Conservation (phyloP, 2,329 filamentous ascomycete species). For the Zopfia rhizophila region DNA sequence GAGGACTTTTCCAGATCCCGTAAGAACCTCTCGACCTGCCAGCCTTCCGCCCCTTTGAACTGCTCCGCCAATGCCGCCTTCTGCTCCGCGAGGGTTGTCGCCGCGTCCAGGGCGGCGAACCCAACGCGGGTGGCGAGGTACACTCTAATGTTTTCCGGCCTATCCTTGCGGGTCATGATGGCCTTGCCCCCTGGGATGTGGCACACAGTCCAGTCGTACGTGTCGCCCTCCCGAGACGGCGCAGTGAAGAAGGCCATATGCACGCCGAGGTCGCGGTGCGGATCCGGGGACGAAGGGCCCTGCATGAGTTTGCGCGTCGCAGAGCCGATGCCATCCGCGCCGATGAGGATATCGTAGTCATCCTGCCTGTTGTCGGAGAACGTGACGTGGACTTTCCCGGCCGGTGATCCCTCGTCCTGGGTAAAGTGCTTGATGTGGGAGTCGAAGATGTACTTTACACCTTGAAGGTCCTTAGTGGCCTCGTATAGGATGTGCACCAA, state of each 20-base stretch:
- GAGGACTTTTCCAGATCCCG: slow-evolving; percentile 53
- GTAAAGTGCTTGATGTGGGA: slow-evolving; percentile 39
- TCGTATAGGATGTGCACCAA: slow-evolving; percentile 64
- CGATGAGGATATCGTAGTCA: slow-evolving; percentile 42
- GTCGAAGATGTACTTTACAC: slow-evolving; percentile 49
- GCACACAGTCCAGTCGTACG: slow-evolving; percentile 39
- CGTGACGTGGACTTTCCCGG: slow-evolving; percentile 47
- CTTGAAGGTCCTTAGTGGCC: slow-evolving; percentile 37
- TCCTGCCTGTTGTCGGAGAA: too few relatives aligned
- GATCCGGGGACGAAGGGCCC: slow-evolving; percentile 32
- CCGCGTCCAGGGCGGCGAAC: slow-evolving; percentile 27
- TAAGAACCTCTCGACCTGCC: slow-evolving; percentile 49
- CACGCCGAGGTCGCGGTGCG: slow-evolving; percentile 34
- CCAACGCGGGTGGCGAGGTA: slow-evolving; percentile 33
- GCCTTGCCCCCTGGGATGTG: slow-evolving; percentile 32
- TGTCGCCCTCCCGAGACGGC: slow-evolving; percentile 30
- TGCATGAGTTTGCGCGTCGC: slow-evolving; percentile 39
- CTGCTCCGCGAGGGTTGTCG: slow-evolving; percentile 29
- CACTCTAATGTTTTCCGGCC: slow-evolving; percentile 1
- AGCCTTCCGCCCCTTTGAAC: slow-evolving; percentile 53
- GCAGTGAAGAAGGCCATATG: slow-evolving; percentile 47
- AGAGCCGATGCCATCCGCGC: slow-evolving; percentile 44
- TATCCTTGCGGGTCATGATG: slow-evolving; percentile 35
- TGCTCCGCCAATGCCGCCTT: slow-evolving; percentile 34
- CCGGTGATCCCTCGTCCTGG: slow-evolving; percentile 44